phyloP scores from a whole-genome alignment of 2,329 filamentous ascomycete species.

The Fusarium globosum region DNA sequence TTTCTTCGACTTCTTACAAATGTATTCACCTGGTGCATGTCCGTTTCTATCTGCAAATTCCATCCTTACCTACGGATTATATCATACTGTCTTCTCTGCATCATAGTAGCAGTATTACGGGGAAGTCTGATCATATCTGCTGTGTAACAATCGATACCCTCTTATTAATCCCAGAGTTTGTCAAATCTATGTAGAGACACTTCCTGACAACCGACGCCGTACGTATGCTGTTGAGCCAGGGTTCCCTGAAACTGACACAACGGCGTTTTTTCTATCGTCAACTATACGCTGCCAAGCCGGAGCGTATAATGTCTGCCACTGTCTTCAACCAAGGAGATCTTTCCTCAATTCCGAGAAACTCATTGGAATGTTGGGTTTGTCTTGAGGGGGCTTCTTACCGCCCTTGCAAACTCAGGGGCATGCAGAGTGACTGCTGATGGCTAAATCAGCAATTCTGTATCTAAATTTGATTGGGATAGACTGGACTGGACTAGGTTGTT shows the following conservation, averaged over 20 bases:
- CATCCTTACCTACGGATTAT: neutral
- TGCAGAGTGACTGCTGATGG: neutral
- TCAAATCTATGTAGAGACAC: neutral
- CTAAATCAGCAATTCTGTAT: neutral
- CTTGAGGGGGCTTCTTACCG: neutral
- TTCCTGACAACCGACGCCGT: slow-evolving; percentile 9
- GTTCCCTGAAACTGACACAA: slow-evolving; percentile 40
- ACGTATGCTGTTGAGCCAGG: slow-evolving; percentile 29
- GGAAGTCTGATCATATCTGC: neutral
- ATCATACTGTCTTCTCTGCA: slow-evolving; percentile 1
- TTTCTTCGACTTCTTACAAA: neutral
- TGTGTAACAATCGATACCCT: neutral
- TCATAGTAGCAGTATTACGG: neutral
- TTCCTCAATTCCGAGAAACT: slow-evolving; percentile 1
- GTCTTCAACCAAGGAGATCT: neutral
- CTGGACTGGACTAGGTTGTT: neutral
- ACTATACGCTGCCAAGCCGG: slow-evolving; percentile 27
- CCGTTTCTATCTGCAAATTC: neutral
- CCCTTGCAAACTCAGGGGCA: slow-evolving; percentile 20
- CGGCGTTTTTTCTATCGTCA: slow-evolving; percentile 13
- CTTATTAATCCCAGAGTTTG: neutral
- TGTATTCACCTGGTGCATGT: neutral
- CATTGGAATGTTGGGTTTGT: slow-evolving; percentile 15
- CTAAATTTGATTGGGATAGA: neutral
- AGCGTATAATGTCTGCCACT: slow-evolving; percentile 4